Percentiles rank a stretch among this genome's conserved stretches.
These are phyloP conservation scores for Arachis stenosperma DNA, from an alignment of 306 rosid species.

Conservation along the genomic window DNA sequence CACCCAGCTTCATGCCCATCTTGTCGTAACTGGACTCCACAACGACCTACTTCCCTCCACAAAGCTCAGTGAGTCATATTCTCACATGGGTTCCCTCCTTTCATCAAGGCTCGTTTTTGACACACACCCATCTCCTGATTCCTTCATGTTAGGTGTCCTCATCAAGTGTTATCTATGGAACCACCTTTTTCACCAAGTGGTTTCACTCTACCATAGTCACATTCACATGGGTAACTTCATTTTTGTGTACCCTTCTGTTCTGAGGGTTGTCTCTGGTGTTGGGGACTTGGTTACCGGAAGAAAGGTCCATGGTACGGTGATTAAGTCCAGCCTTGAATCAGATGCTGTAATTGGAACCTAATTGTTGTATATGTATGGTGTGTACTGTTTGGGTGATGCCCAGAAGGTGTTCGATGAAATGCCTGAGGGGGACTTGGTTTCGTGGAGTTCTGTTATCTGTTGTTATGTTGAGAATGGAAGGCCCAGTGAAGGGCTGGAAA, in stretches of 20 bases:
- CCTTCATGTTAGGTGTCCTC: slow-evolving; percentile 90
- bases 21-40: slow-evolving; percentile 66
- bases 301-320: slow-evolving; percentile 70
- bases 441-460: slow-evolving; percentile 72
- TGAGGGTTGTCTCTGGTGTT: slow-evolving; percentile 67
- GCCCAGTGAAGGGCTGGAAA: slow-evolving; percentile 59
- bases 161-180: slow-evolving; percentile 69
- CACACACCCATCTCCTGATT: slow-evolving; percentile 66
- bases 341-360: slow-evolving; percentile 78
- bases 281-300: slow-evolving; percentile 56
- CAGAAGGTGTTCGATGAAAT: slow-evolving; percentile 72
- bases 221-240: slow-evolving; percentile 46
- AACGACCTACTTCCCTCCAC: slow-evolving; percentile 76
- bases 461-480: slow-evolving; percentile 68
- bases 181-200: slow-evolving; percentile 50
- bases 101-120: slow-evolving; percentile 66
- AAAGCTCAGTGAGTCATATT: slow-evolving; percentile 80
- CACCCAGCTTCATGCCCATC: slow-evolving; percentile 82
- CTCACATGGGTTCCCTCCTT: slow-evolving; percentile 66
- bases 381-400: slow-evolving; percentile 56
- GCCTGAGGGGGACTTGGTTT: slow-evolving; percentile 67
- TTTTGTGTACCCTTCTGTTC: slow-evolving; percentile 71
- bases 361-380: slow-evolving; percentile 71
- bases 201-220: slow-evolving; percentile 53
- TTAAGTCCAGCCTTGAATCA: slow-evolving; percentile 56